Conservation (phyloP, 1,284 basidiomycete species). For the Fomitopsis schrenkii region DNA sequence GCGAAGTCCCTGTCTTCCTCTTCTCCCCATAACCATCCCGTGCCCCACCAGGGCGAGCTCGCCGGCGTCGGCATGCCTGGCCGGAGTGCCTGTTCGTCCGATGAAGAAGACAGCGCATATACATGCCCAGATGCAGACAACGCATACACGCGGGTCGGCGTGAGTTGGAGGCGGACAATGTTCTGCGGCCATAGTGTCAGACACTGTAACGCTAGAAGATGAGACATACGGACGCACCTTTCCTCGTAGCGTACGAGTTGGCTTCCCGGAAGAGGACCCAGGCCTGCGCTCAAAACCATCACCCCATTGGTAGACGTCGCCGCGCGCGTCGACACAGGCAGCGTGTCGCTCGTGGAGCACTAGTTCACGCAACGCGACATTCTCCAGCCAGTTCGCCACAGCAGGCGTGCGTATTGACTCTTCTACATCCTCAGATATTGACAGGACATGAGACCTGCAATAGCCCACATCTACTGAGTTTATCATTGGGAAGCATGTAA, state of each 20-base stretch:
- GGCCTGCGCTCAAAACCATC: constrained; percentile 42
- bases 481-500: not conserved
- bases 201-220: not conserved
- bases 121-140: constrained; percentile 72
- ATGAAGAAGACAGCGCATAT: constrained; percentile 60
- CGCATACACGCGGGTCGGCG: constrained; percentile 61
- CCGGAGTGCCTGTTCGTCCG: constrained; percentile 42
- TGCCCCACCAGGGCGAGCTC: constrained; percentile 49
- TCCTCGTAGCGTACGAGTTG: constrained; percentile 58
- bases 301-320: constrained; percentile 91
- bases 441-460: constrained; percentile 41
- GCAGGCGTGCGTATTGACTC: constrained; percentile 46
- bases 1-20: constrained; percentile 44
- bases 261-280: constrained; percentile 24
- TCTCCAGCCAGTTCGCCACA: constrained; percentile 51
- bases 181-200: constrained; percentile 41
- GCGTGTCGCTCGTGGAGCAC: constrained; percentile 72
- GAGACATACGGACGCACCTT: constrained; percentile 41
- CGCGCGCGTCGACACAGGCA: constrained; percentile 81
- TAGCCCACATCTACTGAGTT: not conserved
- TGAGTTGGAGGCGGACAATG: constrained; percentile 58
- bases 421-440: constrained; percentile 27
- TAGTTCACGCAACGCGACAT: constrained; percentile 72
- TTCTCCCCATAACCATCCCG: constrained; percentile 55
- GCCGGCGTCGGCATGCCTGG: constrained; percentile 34